Conservation (phyloP, 2,329 filamentous ascomycete species). For the Fusarium incarnatum region DNA sequence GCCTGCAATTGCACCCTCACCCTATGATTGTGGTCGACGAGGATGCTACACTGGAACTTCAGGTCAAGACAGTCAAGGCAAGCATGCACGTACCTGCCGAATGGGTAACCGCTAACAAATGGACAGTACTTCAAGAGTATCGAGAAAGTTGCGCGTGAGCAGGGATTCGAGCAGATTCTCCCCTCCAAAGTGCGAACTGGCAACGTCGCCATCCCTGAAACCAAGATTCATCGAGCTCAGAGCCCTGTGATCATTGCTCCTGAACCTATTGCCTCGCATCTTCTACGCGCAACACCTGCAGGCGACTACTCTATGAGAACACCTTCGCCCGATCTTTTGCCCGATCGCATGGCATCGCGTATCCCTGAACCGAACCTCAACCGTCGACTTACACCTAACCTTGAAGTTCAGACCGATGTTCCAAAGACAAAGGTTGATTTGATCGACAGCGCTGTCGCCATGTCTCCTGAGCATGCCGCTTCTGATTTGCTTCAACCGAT, state of each 20-base stretch:
- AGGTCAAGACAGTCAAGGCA: constrained; percentile 78
- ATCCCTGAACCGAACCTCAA: constrained; percentile 62
- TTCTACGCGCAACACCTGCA: constrained; percentile 66
- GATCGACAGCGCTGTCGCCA: constrained; percentile 60
- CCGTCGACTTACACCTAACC: constrained; percentile 58
- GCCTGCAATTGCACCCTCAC: constrained; percentile 82
- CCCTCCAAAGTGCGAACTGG: constrained; percentile 68
- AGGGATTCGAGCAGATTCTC: constrained; percentile 69
- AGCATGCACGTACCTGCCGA: constrained; percentile 6
- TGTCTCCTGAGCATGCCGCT: constrained; percentile 65
- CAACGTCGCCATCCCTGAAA: constrained; percentile 54
- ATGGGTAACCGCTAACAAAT: not conserved
- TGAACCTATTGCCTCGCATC: constrained; percentile 66
- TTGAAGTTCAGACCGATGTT: constrained; percentile 66
- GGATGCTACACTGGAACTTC: constrained; percentile 78
- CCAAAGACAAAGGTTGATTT: constrained; percentile 58
- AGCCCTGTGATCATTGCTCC: constrained; percentile 63
- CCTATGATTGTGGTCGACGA: constrained; percentile 87
- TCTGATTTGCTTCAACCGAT: constrained; percentile 64
- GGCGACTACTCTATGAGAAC: constrained; percentile 67
- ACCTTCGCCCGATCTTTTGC: constrained; percentile 69
- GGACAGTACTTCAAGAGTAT: constrained; percentile 76
- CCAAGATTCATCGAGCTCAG: constrained; percentile 58
- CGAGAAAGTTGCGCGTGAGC: constrained; percentile 69
- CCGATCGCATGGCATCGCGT: constrained; percentile 71